Evolutionary conservation across 805 yeast genomes (phyloP).

Genomic region (Candida krabiensis): DNA sequence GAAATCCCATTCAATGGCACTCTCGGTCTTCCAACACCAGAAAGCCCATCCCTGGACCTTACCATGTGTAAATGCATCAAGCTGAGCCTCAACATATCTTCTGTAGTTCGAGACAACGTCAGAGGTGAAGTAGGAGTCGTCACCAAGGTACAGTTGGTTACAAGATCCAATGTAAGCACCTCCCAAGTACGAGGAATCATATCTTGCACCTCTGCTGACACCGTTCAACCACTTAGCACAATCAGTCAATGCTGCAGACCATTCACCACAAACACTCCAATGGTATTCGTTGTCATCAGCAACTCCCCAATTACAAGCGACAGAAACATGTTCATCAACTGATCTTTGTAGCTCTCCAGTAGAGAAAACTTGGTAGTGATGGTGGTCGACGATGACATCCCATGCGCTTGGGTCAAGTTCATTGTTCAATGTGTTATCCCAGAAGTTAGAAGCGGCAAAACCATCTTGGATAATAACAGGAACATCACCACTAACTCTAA

Average conservation of each 20-base stretch:
- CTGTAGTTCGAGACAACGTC: slow-evolving; percentile 59
- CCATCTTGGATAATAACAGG: slow-evolving; percentile 76
- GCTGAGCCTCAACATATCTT: slow-evolving; percentile 81
- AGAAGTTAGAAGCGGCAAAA: slow-evolving; percentile 54
- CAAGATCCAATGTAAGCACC: slow-evolving; percentile 60
- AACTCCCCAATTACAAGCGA: slow-evolving; percentile 48
- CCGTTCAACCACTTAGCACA: slow-evolving; percentile 91
- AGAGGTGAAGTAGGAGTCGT: slow-evolving; percentile 52
- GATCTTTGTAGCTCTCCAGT: slow-evolving; percentile 55
- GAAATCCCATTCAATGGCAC: slow-evolving; percentile 84
- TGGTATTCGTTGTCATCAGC: slow-evolving; percentile 52
- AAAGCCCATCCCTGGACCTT: slow-evolving; percentile 83
- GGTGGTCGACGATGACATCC: slow-evolving; percentile 83
- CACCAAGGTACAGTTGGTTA: slow-evolving; percentile 44
- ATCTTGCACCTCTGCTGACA: slow-evolving; percentile 79
- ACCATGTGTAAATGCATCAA: slow-evolving; percentile 62
- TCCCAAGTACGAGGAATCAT: slow-evolving; percentile 55
- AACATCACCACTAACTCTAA: slow-evolving; percentile 51
- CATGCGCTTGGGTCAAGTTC: slow-evolving; percentile 34
- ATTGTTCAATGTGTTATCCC: slow-evolving; percentile 56
- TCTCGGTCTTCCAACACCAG: slow-evolving; percentile 93
- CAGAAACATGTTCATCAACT: slow-evolving; percentile 62
- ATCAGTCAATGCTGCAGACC: slow-evolving; percentile 90
- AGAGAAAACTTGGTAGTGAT: slow-evolving; percentile 85
- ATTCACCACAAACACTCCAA: slow-evolving; percentile 84